These are phyloP conservation scores for Sporothrix humicola DNA, from an alignment of 2,329 filamentous ascomycete species.

Conservation along the genomic window DNA sequence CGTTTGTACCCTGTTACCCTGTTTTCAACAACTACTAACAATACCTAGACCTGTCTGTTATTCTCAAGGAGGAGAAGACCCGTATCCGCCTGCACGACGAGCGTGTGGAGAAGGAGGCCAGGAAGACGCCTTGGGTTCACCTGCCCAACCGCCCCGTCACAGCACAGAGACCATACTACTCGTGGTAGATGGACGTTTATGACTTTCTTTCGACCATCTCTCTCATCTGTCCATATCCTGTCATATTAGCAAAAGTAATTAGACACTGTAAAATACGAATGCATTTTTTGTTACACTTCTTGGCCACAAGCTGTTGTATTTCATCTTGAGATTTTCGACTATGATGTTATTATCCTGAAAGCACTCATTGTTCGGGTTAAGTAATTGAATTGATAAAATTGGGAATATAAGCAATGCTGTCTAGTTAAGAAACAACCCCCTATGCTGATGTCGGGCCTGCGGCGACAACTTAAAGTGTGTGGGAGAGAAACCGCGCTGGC, in stretches of 20 bases:
- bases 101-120: constrained; percentile 73
- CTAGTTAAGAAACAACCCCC: constrained; percentile 6
- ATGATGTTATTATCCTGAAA: too few species aligned
- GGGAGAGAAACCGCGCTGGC: background rate
- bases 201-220: constrained; percentile 20
- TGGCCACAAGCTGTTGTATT: background rate
- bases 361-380: too few species aligned
- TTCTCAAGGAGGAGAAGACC: constrained; percentile 94
- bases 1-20: background rate
- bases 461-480: background rate
- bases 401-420: constrained; percentile 24
- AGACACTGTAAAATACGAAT: constrained; percentile 28
- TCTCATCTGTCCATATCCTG: constrained; percentile 24
- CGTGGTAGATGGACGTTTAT: constrained; percentile 68
- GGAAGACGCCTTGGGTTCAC: constrained; percentile 82
- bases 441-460: background rate
- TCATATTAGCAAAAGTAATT: constrained; percentile 32
- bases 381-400: background rate
- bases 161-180: constrained; percentile 86
- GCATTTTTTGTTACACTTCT: background rate
- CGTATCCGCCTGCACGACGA: constrained; percentile 81
- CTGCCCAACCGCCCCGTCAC: constrained; percentile 84
- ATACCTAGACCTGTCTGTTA: constrained; percentile 70
- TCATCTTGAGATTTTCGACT: background rate
- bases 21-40: constrained; percentile 39